Evolutionary conservation across 108 stramenopile species (phyloP), one percentile per base, ranked within the genome.

Genomic region (Nitzschia putrida): DNA sequence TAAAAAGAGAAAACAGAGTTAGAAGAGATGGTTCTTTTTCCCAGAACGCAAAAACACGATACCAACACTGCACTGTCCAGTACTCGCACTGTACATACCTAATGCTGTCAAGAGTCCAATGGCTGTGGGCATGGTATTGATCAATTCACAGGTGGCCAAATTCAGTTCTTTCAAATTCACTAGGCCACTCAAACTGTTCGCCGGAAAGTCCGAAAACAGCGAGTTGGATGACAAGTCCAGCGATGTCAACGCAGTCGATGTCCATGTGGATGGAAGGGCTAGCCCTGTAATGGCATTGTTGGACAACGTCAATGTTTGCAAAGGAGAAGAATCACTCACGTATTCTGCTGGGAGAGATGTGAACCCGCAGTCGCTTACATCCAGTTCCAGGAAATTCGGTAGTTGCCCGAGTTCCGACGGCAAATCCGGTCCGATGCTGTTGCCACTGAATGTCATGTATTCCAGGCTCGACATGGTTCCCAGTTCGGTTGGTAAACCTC

Each of bases 321-420:
- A 38, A 21, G 10, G 45, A 14, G 63, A 44, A 44, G 61, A 52
- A 25, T 53, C 26, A 34, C 44, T 61, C 16, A 75, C 49, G 26
- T 34, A 54, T 24, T 49, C 66, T 8, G 52, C 20, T 16, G 67
- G 74, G 6, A 75, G 3, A 22, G 57, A 22, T 37, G 22, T 26
- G 51, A 75, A 18, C 0, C 12, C 18, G 26, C 60, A 70, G 51
- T 21, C 24, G 29, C 61, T 61, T 6, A 60, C 20, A 44, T 68
- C 60, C 8, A 72, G 53, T 64, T 72, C 67, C 8, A 59, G 34
- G n/a, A 75, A 59, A 23, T 61, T 68, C 3, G 61, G 25, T 0
- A 80, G 68, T 8, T 18, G 42, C 49, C 60, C 68, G 37, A 79
- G 23, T 1, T 65, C 73, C 12, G 56, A 1, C 5, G 78, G 78